Evolutionary conservation across 441 rosid species (phyloP), one percentile per base, ranked within the genome.

Genomic region (Euphorbia corollata): DNA sequence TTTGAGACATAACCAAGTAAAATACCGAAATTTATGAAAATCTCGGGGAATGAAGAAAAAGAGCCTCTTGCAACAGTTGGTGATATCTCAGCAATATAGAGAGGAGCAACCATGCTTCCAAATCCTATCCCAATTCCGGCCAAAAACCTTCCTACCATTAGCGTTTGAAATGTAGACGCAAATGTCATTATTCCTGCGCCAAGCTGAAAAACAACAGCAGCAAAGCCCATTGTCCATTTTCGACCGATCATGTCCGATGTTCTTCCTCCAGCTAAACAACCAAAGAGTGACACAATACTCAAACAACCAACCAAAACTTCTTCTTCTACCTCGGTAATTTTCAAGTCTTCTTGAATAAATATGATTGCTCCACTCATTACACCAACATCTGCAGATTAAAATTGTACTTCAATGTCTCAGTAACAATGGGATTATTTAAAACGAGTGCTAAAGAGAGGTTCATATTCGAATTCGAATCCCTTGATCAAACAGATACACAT

Each of bases 141-240:
- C 30, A 89, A 78, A 74, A 87, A 65, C 77, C 98, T 82, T 67
- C 98, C 96, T 5, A 85, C 61, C 87, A 92, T 85, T 63, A 92
- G 74, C 64, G 84, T 72, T 78, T 80, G 36, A 48, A 87, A 92
- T 13, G 98, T 81, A 5, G 88, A 82, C 72, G 98, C 93, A 24
- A 88, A 51, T 4, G 96, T 82, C 98, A 89, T 92, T 59, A 86
- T 59, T 30, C 80, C 91, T 4, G 93, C 92, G 7, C 98, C 98
- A 0, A 71, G 50, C 72, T 90, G 98, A 61, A 92, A 90, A 59
- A 92, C 59, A 19, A 86, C 57, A 51, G 98, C 91, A 64, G 96
- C 95, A 53, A 92, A 79, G 12, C 78, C 97, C 95, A 90, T 87
- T 2, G 96, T 92, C 95, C 95, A 88, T 81, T 90, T 92, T 65